Base-by-base conservation (phyloP, 306 rosid species). In the Coriaria nepalensis region DNA sequence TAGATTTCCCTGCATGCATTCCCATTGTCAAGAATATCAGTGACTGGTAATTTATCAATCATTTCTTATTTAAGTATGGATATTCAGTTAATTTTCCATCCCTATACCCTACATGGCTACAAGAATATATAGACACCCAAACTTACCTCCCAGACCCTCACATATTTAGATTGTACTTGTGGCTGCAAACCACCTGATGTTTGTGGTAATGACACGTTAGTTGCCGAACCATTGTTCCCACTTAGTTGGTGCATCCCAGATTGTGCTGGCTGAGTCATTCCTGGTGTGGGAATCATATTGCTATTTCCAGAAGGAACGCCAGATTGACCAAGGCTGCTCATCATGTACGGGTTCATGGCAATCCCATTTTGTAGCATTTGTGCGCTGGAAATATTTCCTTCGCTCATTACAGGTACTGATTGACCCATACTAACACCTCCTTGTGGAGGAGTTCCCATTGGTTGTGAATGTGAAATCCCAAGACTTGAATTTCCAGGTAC, bases 111-210 rank as follows among this genome's bases (percentile, higher is more conserved):
- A 42, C 10, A 10, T 9, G 13, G 41, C 46, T 13, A n/a, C n/a
- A 45, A 41, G 33, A 34, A 33, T 41, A 34, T 20, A 35, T 32
- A 13, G 40, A 40, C 45, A 36, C 33, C 13, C 44, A 20, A 39
- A 66, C 75, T 63, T 69, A 92, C 98, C 96, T 92, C 96, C 98
- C 98, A 92, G 58, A 92, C 90, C 76, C 66, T 92, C 56, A 92
- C 74, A 61, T 92, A 92, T 70, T 92, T 92, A 36, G 98, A 92
- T 73, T 72, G 93, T 52, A 75, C 50, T 59, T 20, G 29, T 1
- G 85, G 61, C 51, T 69, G 84, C 60, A 77, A 55, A 67, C 74
- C 87, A 58, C 76, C 81, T 50, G 87, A 65, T 32, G 87, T 61
- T 62, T 90, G 98, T 11, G 83, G 51, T 62, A 85, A 71, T 5